These are phyloP conservation scores for Cornus controversa DNA, from an alignment of 148 eudicot species.

Conservation along the genomic window DNA sequence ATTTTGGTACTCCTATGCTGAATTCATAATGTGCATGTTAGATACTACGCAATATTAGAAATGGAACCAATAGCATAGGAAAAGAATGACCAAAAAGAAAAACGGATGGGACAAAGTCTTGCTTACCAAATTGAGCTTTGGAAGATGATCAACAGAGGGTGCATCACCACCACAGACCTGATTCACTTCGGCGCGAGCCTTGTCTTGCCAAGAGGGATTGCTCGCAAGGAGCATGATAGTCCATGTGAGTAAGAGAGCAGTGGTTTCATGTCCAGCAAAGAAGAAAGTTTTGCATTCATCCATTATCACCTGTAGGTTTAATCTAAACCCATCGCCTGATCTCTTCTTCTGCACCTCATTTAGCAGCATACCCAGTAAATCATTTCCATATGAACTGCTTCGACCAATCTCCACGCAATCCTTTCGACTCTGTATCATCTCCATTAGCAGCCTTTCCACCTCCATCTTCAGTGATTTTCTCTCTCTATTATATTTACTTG, in stretches of 20 bases:
- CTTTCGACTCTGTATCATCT: constrained; percentile 73
- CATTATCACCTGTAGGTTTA: constrained; percentile 79
- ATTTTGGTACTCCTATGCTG: too few species aligned
- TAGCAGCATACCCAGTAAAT: constrained; percentile 71
- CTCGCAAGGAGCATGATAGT: constrained; percentile 79
- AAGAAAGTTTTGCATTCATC: constrained; percentile 93
- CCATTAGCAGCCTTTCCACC: constrained; percentile 71
- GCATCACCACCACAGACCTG: constrained; percentile 53
- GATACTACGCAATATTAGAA: background rate
- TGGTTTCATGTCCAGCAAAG: constrained; percentile 86
- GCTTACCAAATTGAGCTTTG: constrained; percentile 79
- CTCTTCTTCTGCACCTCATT: constrained; percentile 62
- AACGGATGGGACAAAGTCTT: too few species aligned
- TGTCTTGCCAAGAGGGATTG: constrained; percentile 77
- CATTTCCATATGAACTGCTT: constrained; percentile 73
- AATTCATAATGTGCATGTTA: too few species aligned
- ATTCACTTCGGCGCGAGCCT: constrained; percentile 52
- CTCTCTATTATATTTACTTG: constrained; percentile 86
- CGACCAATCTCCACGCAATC: constrained; percentile 66
- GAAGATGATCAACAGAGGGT: constrained; percentile 61
- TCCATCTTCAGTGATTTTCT: constrained; percentile 69
- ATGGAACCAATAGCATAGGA: background rate
- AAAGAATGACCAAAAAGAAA: background rate
- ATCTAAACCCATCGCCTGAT: constrained; percentile 27
- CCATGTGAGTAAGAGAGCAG: constrained; percentile 84